Evolutionary conservation across 345 rosid genomes (phyloP).

Genomic region (Citrus mangshanensis): DNA sequence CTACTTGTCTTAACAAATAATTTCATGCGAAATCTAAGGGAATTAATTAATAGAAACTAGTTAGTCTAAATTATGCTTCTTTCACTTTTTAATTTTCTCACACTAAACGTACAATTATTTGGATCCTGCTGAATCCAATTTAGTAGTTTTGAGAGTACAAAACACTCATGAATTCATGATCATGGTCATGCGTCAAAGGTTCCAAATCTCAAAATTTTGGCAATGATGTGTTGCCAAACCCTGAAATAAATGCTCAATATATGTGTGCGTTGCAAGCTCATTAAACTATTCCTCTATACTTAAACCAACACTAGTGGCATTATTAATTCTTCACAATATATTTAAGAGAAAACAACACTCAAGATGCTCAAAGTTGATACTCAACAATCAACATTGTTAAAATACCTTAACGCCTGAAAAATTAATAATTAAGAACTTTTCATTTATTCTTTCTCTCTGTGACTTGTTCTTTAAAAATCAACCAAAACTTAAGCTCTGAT

Average conservation of each 20-base stretch:
- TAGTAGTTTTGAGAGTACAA: neutral
- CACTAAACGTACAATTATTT: neutral
- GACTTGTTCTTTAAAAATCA: no score
- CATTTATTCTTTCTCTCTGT: no score
- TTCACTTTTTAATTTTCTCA: neutral
- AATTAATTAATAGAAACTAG: neutral
- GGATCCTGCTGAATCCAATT: neutral
- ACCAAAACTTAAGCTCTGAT: no score
- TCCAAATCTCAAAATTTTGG: neutral
- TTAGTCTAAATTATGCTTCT: constrained; percentile 2
- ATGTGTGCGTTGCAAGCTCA: neutral
- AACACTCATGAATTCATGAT: neutral
- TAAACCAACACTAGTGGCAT: neutral
- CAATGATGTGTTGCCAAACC: neutral
- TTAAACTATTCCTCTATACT: neutral
- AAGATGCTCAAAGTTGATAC: no score
- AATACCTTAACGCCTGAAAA: no score
- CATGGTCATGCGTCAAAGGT: neutral
- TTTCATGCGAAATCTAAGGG: neutral
- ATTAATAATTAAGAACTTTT: no score
- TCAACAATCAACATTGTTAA: no score
- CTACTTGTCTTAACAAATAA: constrained; percentile 11
- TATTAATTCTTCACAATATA: neutral
- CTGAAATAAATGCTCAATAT: neutral
- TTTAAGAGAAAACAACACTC: no score